Evolutionary conservation across 2,329 filamentous ascomycete species (phyloP), one percentile per base, ranked within the genome.

Genomic region (Fusarium equiseti): DNA sequence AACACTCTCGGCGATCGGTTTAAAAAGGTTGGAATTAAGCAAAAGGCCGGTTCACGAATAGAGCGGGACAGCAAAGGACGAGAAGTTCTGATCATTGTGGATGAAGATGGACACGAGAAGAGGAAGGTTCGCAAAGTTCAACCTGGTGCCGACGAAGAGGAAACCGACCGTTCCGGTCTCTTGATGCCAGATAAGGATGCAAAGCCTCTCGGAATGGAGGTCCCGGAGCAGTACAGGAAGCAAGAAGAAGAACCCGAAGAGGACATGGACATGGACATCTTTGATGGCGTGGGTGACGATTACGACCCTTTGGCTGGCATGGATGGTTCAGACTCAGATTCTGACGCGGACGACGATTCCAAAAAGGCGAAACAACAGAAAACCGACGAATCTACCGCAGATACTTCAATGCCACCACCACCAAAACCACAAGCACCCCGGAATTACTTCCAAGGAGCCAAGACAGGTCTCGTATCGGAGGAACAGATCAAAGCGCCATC

Each of bases 221-320:
- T 91, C 10, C 89, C 90, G 3, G 88, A 90, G 54, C 82, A 85
- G 40, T 89, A 87, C 73, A 80, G 77, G 53, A 85, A 85, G 59
- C 15, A n/a, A 22, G 79, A 84, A 46, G 82, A 83, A 38, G 79
- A 80, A 9, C 78, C 85, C 12, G 81, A 87, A 63, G 80, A 84
- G 68, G 84, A 88, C 40, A 83, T 88, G 60, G 85, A 91, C 55
- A 78, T 88, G 26, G 84, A 91, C 72, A 92, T 92, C 10, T 92
- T 92, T 69, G 89, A 88, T 42, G 89, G 87, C 56, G 89, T 83
- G 1, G 90, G 87, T 5, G 89, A 89, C 60, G 90, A 92, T 73
- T 92, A 92, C 75, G 85, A 92, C 75, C 90, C 90, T 3, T 78
- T 92, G 44, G 90, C 89, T 5, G 90, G 84, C 8, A 80, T 92